Base-by-base conservation (phyloP, 2,329 filamentous ascomycete species). In the Aureobasidium sp. region DNA sequence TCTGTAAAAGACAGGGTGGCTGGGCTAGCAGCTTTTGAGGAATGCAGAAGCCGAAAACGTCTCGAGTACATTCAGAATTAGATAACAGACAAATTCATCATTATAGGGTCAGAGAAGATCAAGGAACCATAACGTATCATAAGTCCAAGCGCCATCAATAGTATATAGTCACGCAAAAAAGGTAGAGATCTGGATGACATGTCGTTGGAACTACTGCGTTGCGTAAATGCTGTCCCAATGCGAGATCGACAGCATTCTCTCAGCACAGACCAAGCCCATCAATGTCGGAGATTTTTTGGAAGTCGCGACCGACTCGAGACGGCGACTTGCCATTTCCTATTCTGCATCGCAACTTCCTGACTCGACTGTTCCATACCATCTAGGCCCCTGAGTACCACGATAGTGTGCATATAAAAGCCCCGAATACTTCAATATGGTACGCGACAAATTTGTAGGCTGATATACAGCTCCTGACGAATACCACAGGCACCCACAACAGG, bases 401-500 rank as follows among this genome's bases (percentile, higher is more conserved):
- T 13, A 8, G 33, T 36, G 33, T 36, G 7, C 13, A 8, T 36
- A 7, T 36, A 36, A 36, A 36, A 8, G 7, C 33, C 33, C 18
- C 38, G 13, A 40, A 4, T 40, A n/a, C 15, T 47, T 45, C 59
- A 47, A 18, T 27, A 65, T 59, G 54, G 63, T 53, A 53, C 13
- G 45, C 54, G 48, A 29, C n/a, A 2, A 20, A n/a, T 29, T 8
- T 3, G 29, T 8, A 29, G 18, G 13, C 20, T 15, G 2, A 2
- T 20, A 16, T 13, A 2, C 58, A 61, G 16, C 23, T 36, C 9
- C 43, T 61, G 7, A 61, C 31, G 48, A 33, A 7, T 36, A 15
- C 6, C 11, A 31, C 56, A 29, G 42, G n/a, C 51, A 31, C 23
- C 25, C 43, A 53, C 38, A 62, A 83, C 80, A 79, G 80, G 15